phyloP scores from a whole-genome alignment of 371 early-diverging fungal species.

The Mortierella sp. region DNA sequence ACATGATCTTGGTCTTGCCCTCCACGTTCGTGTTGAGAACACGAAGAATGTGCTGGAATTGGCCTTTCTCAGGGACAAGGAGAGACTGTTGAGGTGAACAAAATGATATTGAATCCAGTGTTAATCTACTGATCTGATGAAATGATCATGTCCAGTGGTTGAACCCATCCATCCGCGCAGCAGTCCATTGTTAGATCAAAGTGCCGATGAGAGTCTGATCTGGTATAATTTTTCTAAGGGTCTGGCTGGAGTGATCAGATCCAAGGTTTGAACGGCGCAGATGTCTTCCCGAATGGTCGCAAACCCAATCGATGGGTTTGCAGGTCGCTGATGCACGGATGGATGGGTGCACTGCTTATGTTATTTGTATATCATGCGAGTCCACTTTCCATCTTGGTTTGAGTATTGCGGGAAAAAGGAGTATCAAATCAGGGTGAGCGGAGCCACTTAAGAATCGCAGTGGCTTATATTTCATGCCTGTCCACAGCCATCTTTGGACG shows the following conservation, averaged over 20 bases:
- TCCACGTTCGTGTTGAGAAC: conserved; percentile 99
- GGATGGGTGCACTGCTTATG: too few species aligned
- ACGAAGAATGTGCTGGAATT: conserved; percentile 99
- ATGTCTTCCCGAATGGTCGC: conserved; percentile 1
- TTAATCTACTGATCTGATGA: conserved; percentile 24
- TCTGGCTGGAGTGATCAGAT: too few species aligned
- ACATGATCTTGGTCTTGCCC: conserved; percentile 95
- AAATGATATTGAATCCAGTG: conserved; percentile 13
- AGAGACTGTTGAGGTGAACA: conserved; percentile 72
- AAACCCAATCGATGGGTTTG: conserved; percentile 23
- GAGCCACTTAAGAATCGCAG: too few species aligned
- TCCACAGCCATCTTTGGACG: too few species aligned
- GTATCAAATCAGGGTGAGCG: conserved; percentile 6
- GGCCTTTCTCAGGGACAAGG: conserved; percentile 87
- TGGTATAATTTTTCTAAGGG: too few species aligned
- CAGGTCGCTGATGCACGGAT: conserved; percentile 17
- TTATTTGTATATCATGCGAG: conserved; percentile 2
- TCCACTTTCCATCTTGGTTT: conserved; percentile 49
- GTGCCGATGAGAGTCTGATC: background rate
- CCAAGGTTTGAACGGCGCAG: background rate
- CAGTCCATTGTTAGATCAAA: too few species aligned
- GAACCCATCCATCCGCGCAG: background rate
- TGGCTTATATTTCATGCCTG: too few species aligned
- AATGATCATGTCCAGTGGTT: too few species aligned
- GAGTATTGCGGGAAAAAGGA: conserved; percentile 45